Evolutionary conservation across 805 yeast species (phyloP).

Genomic region (Sugiyamaella americana): DNA sequence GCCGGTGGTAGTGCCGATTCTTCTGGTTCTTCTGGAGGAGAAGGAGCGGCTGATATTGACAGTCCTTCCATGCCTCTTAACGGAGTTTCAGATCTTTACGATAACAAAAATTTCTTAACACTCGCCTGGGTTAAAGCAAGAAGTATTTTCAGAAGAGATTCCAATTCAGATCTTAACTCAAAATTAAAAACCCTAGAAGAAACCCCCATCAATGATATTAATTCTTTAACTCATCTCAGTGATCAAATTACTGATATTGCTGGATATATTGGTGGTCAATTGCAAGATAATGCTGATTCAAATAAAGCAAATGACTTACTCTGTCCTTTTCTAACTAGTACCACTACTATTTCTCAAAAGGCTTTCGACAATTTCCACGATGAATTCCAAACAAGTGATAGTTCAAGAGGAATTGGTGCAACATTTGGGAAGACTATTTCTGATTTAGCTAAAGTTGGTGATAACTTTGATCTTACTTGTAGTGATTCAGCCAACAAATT

Average conservation of each 20-base stretch:
- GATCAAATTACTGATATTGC: not conserved
- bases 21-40: too few species aligned
- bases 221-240: not conserved
- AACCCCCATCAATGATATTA: not conserved
- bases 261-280: not conserved
- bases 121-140: not conserved
- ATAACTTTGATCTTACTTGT: conserved; percentile 6
- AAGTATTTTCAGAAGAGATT: not conserved
- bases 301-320: conserved; percentile 2
- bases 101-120: too few species aligned
- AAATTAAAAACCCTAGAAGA: conserved; percentile 1
- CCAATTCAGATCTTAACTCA: not conserved
- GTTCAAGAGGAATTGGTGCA: conserved; percentile 1
- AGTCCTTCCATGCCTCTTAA: too few species aligned
- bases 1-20: not conserved
- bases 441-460: not conserved
- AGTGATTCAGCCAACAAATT: not conserved
- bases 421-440: conserved; percentile 5
- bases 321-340: conserved; percentile 5
- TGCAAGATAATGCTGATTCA: not conserved
- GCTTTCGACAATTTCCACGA: not conserved
- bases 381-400: not conserved
- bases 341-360: conserved; percentile 1
- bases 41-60: too few species aligned
- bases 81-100: too few species aligned